Evolutionary conservation across 2,329 filamentous ascomycete genomes (phyloP), one percentile per base, ranked within the genome.

Genomic region (Ophiostoma quercus): DNA sequence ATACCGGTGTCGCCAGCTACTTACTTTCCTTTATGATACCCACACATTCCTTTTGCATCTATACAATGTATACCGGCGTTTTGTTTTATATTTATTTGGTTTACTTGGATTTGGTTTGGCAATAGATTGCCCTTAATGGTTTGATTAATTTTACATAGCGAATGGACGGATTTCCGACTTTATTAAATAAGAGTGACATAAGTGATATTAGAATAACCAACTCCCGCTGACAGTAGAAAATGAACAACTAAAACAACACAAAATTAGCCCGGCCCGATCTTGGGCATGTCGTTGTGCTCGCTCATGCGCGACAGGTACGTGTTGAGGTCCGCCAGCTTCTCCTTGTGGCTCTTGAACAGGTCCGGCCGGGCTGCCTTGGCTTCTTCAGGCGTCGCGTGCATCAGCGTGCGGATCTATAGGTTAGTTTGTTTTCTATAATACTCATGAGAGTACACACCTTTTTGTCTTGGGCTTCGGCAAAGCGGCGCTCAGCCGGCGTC

Each of bases 271-370:
- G 86, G 86, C 12, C 86, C 86, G 70, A 88, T 88, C 81, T 87
- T 88, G 75, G 86, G 86, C 94, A 99, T 99, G 78, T 99, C 95
- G 79, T 99, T 94, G 81, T 99, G 95, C 80, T 99, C 95, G 80
- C 92, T 97, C 76, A 99, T 80, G 74, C 89, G 91, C 74, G 92
- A 95, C 47, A 99, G 82, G 78, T 98, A 97, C 73, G 91, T 92
- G 78, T 99, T 99, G 75, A 98, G 82, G 78, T 97, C 93, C 79
- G 98, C 94, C 62, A 99, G 94, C 12, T 92, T 88, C 82, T 99
- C 92, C 79, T 98, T 98, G 80, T 99, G 95, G 39, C 94, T 96
- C 84, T 97, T 98, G 74, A 94, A 87, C 19, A 96, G 90, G 78
- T 97, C 94, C 16, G 90, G 88, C 66, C 83, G 79, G 8, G 82